A percentile compares a stretch with the other conserved stretches of the same genome.
These are phyloP conservation scores for Forsythia suspensa DNA, from an alignment of 257 asterid species.

Conservation along the genomic window DNA sequence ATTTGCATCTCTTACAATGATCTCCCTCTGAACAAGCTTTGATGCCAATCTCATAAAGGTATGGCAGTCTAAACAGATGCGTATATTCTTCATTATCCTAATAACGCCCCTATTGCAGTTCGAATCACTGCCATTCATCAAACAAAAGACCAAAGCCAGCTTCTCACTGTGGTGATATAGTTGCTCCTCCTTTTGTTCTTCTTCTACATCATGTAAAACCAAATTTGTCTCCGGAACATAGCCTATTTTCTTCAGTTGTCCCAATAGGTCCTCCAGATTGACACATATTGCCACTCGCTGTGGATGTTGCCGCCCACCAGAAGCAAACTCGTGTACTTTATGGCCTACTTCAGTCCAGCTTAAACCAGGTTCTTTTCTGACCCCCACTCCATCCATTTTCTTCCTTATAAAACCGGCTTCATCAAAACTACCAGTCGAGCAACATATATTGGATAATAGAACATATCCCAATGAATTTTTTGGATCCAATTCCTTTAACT, in stretches of 20 bases:
- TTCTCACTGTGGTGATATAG: constrained; percentile 83
- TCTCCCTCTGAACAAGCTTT: constrained; percentile 44
- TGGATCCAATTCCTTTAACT: constrained; percentile 66
- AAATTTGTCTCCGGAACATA: constrained; percentile 53
- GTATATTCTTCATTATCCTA: constrained; percentile 64
- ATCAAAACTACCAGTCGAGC: constrained; percentile 45
- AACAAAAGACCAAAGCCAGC: constrained; percentile 68
- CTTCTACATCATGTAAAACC: constrained; percentile 72
- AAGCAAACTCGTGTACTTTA: constrained; percentile 71
- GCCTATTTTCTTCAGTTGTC: constrained; percentile 43
- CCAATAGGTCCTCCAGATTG: constrained; percentile 41
- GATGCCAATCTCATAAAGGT: constrained; percentile 79
- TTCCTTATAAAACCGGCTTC: constrained; percentile 54
- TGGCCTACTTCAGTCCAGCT: constrained; percentile 75
- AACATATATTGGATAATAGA: constrained; percentile 56
- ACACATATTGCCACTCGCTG: constrained; percentile 48
- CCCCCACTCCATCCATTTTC: constrained; percentile 54
- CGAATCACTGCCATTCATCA: constrained; percentile 43
- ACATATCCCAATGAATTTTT: constrained; percentile 73
- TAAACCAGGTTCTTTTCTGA: constrained; percentile 73
- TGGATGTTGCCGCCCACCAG: constrained; percentile 63
- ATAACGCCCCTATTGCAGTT: constrained; percentile 29
- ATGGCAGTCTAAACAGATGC: constrained; percentile 81
- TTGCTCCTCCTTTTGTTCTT: constrained; percentile 92
- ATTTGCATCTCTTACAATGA: constrained; percentile 72